Evolutionary conservation across 176 grass and related monocot genomes (phyloP).

Genomic region (Canna indica): DNA sequence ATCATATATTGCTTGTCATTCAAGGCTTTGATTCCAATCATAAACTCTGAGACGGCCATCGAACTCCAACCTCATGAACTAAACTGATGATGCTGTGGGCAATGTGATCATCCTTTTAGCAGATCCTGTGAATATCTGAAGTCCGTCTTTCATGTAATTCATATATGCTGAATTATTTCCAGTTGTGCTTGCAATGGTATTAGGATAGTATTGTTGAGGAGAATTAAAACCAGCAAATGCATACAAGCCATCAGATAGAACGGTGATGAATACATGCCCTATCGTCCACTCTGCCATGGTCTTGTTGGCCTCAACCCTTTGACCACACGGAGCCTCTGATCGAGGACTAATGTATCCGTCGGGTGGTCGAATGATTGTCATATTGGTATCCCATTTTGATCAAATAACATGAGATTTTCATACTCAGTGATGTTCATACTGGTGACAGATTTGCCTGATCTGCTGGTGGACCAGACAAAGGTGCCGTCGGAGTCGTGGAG

Average conservation of each 20-base stretch:
- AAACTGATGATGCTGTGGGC: neutral
- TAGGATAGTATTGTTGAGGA: neutral
- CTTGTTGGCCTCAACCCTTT: neutral
- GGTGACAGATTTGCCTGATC: neutral
- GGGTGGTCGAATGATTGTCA: constrained; percentile 8
- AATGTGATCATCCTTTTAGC: neutral
- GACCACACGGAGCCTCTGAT: neutral
- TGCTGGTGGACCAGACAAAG: constrained; percentile 5
- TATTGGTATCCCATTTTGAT: neutral
- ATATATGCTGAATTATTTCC: neutral
- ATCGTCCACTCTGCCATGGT: neutral
- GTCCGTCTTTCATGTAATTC: neutral
- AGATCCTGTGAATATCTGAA: neutral
- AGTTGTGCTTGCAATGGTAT: neutral
- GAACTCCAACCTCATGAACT: constrained; percentile 29
- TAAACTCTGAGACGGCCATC: constrained; percentile 48
- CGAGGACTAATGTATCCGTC: neutral
- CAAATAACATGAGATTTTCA: neutral
- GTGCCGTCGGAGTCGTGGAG: neutral
- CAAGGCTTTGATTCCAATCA: constrained; percentile 21
- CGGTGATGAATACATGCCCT: neutral
- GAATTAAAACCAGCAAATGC: neutral
- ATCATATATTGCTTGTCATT: constrained; percentile 23
- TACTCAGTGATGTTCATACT: neutral
- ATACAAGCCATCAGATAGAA: neutral